Base-by-base conservation (phyloP, 352 stramenopile species). In the Aphanomyces euteiches region DNA sequence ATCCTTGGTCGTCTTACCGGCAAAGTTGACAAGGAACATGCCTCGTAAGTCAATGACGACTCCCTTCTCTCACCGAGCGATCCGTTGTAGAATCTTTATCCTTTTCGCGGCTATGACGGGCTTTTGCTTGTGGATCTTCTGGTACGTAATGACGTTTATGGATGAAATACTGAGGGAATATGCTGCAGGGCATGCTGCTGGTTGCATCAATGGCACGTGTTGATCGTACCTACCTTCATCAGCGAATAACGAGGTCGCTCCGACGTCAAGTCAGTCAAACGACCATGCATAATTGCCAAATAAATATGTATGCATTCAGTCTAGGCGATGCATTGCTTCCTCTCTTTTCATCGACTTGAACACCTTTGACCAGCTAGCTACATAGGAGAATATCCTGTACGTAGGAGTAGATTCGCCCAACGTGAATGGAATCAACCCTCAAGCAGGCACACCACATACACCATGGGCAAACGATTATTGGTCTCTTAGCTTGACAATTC, bases 201-300 rank as follows among this genome's bases (percentile, higher is more conserved):
- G 87, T 68, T 95, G 68, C 87, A 95, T 76, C 87, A 95, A 79
- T 95, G 87, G 87, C 87, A 95, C 80, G 89, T 93, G 63, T 76
- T 95, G 54, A 79, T 95, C 47, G 85, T 92, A 38, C 87, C 87
- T 47, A 92, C 84, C 17, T 93, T 89, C 71, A 78, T 77, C 41
- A 77, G 77, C 36, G 85, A 93, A 80, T 92, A 92, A 38, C 28
- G 28, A 28, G 28, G 28, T n/a, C 41, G 21, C 21, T 15, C 56
- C 56, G 28, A 28, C 28, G 28, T 28, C 28, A 28, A 28, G 28
- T 28, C 28, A 28, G 28, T 28, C 28, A 28, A 28, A 28, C 28
- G 28, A 28, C 28, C 28, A 28, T 28, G 28, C 28, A 28, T 28
- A 28, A 28, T 28, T 28, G 28, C 28, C 28, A 28, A 28, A 28